Conservation (phyloP, 768 basidiomycete species). For the Boletus rex-veris region DNA sequence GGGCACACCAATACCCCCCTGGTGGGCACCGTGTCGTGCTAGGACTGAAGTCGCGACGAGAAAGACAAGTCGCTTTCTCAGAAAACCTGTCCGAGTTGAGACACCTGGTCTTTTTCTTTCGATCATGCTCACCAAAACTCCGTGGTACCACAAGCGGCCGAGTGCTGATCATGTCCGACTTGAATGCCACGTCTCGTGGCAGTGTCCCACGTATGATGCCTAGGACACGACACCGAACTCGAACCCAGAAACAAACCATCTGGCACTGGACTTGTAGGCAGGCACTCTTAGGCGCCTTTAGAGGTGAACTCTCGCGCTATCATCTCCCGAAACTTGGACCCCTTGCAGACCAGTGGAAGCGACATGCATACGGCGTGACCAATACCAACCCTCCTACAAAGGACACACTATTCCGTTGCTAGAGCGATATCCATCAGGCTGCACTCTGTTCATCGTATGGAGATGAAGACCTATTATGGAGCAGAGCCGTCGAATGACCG, state of each 20-base stretch:
- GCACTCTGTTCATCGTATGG: neutral
- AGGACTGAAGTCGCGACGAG: neutral
- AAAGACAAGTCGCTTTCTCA: conserved; percentile 9
- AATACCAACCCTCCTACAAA: neutral
- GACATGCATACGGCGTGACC: too few relatives aligned
- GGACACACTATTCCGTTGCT: conserved; percentile 11
- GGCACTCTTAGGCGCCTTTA: too few relatives aligned
- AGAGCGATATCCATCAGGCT: neutral
- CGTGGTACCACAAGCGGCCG: neutral
- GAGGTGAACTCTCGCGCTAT: too few relatives aligned
- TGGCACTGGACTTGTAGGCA: conserved; percentile 3
- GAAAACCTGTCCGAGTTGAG: conserved; percentile 11
- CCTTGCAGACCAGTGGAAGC: too few relatives aligned
- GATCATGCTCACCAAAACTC: conserved; percentile 12
- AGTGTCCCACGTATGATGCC: conserved; percentile 4
- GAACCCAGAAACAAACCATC: neutral
- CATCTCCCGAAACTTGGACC: too few relatives aligned
- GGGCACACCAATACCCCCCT: conserved; percentile 17
- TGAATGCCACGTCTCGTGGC: conserved; percentile 1
- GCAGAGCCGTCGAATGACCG: conserved; percentile 4
- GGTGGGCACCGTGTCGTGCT: conserved; percentile 6
- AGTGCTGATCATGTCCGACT: neutral
- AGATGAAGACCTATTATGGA: conserved; percentile 9
- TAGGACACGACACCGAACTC: conserved; percentile 6
- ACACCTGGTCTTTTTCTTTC: neutral